Evolutionary conservation across 371 early-diverging fungal species (phyloP).

Genomic region (Chytridium lagenaria): DNA sequence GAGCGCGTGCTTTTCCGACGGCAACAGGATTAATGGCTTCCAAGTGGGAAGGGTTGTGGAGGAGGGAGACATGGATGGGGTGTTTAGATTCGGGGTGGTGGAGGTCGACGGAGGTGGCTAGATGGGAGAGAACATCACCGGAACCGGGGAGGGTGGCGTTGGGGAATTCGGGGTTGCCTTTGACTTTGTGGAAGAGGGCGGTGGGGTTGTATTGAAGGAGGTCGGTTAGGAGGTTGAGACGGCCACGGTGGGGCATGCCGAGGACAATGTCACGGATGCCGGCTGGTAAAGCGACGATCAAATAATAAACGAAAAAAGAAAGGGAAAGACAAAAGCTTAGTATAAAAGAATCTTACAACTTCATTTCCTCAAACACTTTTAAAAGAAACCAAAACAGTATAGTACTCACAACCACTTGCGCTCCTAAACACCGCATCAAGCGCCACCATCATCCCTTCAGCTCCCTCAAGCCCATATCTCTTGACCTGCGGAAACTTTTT

Average conservation of each 20-base stretch:
- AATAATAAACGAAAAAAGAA: not conserved
- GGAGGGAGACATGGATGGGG: constrained; percentile 77
- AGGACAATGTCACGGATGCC: constrained; percentile 81
- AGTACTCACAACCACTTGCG: constrained; percentile 42
- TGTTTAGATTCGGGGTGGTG: constrained; percentile 65
- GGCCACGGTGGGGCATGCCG: constrained; percentile 97
- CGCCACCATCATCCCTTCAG: constrained; percentile 95
- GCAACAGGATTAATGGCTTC: constrained; percentile 96
- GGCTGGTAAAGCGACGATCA: constrained; percentile 37
- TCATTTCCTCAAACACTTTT: too few species aligned
- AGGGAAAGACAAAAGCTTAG: too few species aligned
- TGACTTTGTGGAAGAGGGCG: constrained; percentile 91
- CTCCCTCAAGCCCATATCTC: constrained; percentile 95
- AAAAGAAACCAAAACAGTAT: not conserved
- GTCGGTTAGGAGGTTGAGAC: constrained; percentile 90
- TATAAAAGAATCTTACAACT: too few species aligned
- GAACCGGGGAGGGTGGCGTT: constrained; percentile 68
- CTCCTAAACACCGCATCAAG: constrained; percentile 78
- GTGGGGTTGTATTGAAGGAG: constrained; percentile 77
- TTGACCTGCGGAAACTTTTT: constrained; percentile 94
- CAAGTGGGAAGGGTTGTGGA: constrained; percentile 94
- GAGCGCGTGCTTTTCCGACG: constrained; percentile 91
- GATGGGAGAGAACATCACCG: constrained; percentile 92
- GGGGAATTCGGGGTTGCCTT: constrained; percentile 89
- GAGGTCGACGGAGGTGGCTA: constrained; percentile 77